These are phyloP conservation scores for Fragaria ananassa DNA, from an alignment of 306 rosid species.

Conservation along the genomic window DNA sequence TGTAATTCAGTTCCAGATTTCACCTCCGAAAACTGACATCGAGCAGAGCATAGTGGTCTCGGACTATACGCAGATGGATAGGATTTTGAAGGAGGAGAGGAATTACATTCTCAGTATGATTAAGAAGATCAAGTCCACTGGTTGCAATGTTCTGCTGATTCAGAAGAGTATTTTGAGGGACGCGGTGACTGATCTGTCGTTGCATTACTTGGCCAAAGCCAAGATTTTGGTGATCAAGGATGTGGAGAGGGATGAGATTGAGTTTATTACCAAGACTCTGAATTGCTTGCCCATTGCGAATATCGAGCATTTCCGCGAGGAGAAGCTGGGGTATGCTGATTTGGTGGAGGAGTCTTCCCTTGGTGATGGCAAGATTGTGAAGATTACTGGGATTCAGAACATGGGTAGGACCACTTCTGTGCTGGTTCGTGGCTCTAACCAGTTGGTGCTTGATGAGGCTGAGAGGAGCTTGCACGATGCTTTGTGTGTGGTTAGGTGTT, in stretches of 20 bases:
- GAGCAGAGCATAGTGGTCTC: constrained; percentile 93
- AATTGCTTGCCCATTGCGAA: constrained; percentile 93
- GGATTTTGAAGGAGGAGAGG: constrained; percentile 91
- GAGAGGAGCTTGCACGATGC: constrained; percentile 97
- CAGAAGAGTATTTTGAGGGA: constrained; percentile 95
- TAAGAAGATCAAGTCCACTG: constrained; percentile 83
- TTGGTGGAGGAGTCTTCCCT: constrained; percentile 85
- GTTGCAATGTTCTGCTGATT: constrained; percentile 87
- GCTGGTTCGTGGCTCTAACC: constrained; percentile 87
- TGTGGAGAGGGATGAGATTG: constrained; percentile 95
- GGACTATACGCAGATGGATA: constrained; percentile 95
- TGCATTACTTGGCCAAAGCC: constrained; percentile 93
- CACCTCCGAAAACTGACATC: constrained; percentile 88
- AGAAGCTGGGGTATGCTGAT: constrained; percentile 90
- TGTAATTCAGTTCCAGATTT: constrained; percentile 96
- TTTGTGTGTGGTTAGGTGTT: constrained; percentile 90
- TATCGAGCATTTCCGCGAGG: constrained; percentile 81
- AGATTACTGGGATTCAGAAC: constrained; percentile 83
- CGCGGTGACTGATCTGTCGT: constrained; percentile 87
- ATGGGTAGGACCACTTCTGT: constrained; percentile 91
- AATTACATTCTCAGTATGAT: constrained; percentile 91
- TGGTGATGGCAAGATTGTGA: constrained; percentile 96
- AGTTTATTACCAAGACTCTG: constrained; percentile 88
- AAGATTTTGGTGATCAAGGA: constrained; percentile 94
- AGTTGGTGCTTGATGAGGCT: constrained; percentile 82